Base-by-base conservation (phyloP, 2,329 filamentous ascomycete genomes). In the Exophiala sp. region DNA sequence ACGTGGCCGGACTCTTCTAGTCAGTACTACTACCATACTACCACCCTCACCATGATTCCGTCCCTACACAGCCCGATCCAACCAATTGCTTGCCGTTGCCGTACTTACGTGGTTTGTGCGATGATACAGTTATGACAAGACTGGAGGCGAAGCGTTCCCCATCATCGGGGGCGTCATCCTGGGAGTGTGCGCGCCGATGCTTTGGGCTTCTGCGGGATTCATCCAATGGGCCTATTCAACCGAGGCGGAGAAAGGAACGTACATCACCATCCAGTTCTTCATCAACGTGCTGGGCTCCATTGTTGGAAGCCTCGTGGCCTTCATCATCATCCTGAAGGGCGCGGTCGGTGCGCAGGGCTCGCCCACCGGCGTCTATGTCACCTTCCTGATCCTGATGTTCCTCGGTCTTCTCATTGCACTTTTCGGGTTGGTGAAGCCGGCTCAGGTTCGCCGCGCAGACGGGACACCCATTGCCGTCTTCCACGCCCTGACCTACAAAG, bases 401-500 rank as follows among this genome's bases (percentile, higher is more conserved):
- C 16, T 23, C n/a, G 39, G 52, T 10, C 41, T 59, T 10, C 14
- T 53, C 5, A 21, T 53, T 6, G 48, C 43, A n/a, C 22, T 44
- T 8, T 43, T 52, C n/a, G 16, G 44, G 14, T 41, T 56, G 14
- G 40, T 53, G 16, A 29, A 39, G 9, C 56, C 58, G 16, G 38
- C 43, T 24, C 43, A 53, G 6, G 43, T 60, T 9, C 41, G 55
- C 11, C 56, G 58, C n/a, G 44, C 51, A 32, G 58, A 60, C 40
- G 58, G 58, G 2, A 52, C 51, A n/a, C 45, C 55, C 16, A 52
- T 60, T 34, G 57, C 58, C 38, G 46, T 55, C 10, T 60, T 58
- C 49, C 42, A 52, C 18, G 16, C 37, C 9, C 32, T 42, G 3
- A 42, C 39, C 2, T 11, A 43, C 13, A 29, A 37, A 43, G 18